Evolutionary conservation across 805 yeast species (phyloP).

Genomic region (Candida nemodendra): DNA sequence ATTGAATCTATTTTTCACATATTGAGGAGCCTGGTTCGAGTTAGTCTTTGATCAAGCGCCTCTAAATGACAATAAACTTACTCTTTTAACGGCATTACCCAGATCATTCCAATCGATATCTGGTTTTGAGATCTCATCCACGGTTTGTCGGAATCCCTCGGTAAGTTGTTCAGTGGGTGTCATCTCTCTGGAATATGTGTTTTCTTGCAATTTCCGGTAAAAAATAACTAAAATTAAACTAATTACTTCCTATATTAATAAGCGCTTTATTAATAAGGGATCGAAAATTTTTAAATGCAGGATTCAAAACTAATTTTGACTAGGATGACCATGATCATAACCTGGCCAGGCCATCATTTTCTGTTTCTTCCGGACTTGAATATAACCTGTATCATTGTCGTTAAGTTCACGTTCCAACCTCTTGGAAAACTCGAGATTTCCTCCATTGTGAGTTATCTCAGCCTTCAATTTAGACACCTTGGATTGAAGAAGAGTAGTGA

Average conservation of each 20-base stretch:
- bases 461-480: constrained; percentile 26
- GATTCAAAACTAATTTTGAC: no score
- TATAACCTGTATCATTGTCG: constrained; percentile 18
- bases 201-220: no score
- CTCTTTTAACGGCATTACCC: constrained; percentile 25
- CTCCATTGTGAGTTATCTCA: constrained; percentile 12
- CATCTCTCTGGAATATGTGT: no score
- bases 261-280: no score
- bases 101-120: constrained; percentile 30
- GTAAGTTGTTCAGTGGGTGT: constrained; percentile 1
- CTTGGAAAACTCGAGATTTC: constrained; percentile 9
- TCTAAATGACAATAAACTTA: constrained; percentile 19
- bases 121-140: constrained; percentile 19
- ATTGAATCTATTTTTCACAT: constrained; percentile 31
- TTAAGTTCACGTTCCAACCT: constrained; percentile 20
- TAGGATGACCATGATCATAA: constrained; percentile 63
- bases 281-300: no score
- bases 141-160: constrained; percentile 6
- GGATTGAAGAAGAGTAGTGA: constrained; percentile 28
- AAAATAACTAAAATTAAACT: no score
- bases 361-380: constrained; percentile 22
- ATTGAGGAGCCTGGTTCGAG: constrained; percentile 30
- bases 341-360: constrained; percentile 64
- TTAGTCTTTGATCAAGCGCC: not conserved
- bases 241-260: no score